phyloP scores from a whole-genome alignment of 306 rosid species.

The Rosa persica region DNA sequence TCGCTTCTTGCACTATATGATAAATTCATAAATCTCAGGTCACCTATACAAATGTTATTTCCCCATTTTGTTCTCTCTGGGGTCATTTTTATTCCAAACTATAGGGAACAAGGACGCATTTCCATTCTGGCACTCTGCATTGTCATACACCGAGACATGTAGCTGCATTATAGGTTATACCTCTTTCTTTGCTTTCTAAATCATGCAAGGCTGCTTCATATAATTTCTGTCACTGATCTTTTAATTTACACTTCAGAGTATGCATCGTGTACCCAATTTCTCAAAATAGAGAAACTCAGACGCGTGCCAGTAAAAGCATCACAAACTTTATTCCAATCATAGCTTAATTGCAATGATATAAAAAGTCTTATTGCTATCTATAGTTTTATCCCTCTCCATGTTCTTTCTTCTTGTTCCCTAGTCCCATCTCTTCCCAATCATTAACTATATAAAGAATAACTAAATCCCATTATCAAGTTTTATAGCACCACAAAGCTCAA shows the following conservation, averaged over 20 bases:
- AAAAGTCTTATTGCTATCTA: background rate
- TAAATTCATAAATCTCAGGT: background rate
- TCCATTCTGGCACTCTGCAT: background rate
- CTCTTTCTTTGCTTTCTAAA: background rate
- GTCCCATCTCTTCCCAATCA: background rate
- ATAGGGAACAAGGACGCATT: background rate
- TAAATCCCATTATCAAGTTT: background rate
- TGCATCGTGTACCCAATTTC: background rate
- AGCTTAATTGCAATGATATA: background rate
- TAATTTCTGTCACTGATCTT: background rate
- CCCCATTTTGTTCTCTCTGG: background rate
- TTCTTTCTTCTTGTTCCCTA: background rate
- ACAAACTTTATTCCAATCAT: conserved; percentile 1
- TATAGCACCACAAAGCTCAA: background rate
- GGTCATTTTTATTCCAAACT: background rate
- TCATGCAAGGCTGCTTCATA: background rate
- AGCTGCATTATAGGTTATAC: background rate
- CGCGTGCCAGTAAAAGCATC: background rate
- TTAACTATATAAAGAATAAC: background rate
- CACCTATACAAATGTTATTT: background rate
- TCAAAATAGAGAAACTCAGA: no score
- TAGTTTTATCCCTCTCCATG: background rate
- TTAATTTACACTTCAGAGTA: background rate
- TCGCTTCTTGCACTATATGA: background rate
- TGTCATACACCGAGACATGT: background rate